Percentiles rank a stretch among this genome's conserved stretches.
Evolutionary conservation across 1,284 basidiomycete species (phyloP).

Genomic region (Laetiporus sulphureus): DNA sequence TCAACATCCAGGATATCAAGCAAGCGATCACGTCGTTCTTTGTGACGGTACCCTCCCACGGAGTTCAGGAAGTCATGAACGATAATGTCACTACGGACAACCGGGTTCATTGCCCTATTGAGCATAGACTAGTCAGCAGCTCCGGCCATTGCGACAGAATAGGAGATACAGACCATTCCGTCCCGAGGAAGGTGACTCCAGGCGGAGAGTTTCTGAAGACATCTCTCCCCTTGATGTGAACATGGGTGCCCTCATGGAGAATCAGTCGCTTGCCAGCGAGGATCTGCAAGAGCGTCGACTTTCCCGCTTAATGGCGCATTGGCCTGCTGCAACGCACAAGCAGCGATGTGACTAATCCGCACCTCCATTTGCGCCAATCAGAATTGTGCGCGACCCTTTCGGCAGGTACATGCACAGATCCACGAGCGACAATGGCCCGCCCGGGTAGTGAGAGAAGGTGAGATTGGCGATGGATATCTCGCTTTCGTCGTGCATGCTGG

Average conservation of each 20-base stretch:
- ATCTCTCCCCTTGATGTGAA: slow-evolving; percentile 74
- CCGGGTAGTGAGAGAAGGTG: slow-evolving; percentile 52
- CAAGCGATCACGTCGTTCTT: slow-evolving; percentile 79
- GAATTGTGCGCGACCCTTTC: slow-evolving; percentile 71
- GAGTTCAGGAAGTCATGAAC: slow-evolving; percentile 91
- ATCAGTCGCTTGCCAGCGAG: slow-evolving; percentile 90
- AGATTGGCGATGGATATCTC: slow-evolving; percentile 53
- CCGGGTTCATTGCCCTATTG: slow-evolving; percentile 89
- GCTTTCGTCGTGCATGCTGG: neutral
- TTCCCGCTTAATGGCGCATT: slow-evolving; percentile 58
- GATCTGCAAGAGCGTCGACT: slow-evolving; percentile 92
- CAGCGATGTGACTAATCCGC: slow-evolving; percentile 15
- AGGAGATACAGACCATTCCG: slow-evolving; percentile 68
- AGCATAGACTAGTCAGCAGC: neutral
- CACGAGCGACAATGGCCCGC: slow-evolving; percentile 45
- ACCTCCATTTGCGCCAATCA: slow-evolving; percentile 93
- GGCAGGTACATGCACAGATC: slow-evolving; percentile 63
- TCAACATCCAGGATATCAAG: slow-evolving; percentile 94
- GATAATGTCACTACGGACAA: slow-evolving; percentile 86
- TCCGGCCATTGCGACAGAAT: neutral
- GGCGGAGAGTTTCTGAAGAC: slow-evolving; percentile 74
- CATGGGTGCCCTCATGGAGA: slow-evolving; percentile 46
- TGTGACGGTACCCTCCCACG: slow-evolving; percentile 93
- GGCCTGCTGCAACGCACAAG: neutral
- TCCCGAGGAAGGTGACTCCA: slow-evolving; percentile 88